phyloP scores from a whole-genome alignment of 73 alveolate genomes.

The Paramecium biaurelia region DNA sequence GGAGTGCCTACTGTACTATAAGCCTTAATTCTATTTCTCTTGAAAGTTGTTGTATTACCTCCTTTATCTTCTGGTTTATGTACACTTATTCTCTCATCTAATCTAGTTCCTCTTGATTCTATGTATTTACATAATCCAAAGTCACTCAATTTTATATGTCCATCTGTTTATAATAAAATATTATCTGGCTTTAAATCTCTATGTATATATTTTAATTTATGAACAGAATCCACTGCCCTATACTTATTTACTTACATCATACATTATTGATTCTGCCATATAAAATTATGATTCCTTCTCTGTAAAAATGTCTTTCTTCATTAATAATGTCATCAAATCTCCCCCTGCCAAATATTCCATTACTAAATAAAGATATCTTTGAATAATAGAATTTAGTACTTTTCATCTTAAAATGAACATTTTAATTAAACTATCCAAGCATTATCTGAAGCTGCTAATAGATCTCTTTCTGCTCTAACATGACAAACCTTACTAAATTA shows the following conservation, averaged over 20 bases:
- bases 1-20: constrained; percentile 93
- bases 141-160: constrained; percentile 82
- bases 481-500: constrained; percentile 45
- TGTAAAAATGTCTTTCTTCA: constrained; percentile 86
- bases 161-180: constrained; percentile 78
- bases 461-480: constrained; percentile 83
- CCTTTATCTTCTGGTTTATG: constrained; percentile 55
- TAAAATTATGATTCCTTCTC: constrained; percentile 88
- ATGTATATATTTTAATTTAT: constrained; percentile 85
- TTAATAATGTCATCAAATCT: constrained; percentile 82
- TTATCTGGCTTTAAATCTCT: constrained; percentile 92
- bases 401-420: constrained; percentile 69
- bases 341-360: constrained; percentile 77
- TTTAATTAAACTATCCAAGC: constrained; percentile 70
- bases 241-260: not conserved
- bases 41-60: not conserved
- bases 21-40: constrained; percentile 65
- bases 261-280: constrained; percentile 80
- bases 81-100: constrained; percentile 60
- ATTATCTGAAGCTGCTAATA: constrained; percentile 71
- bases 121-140: constrained; percentile 71
- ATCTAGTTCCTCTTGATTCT: constrained; percentile 49
- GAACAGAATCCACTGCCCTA: constrained; percentile 89
- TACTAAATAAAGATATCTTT: constrained; percentile 68
- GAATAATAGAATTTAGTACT: constrained; percentile 61